Evolutionary conservation across 371 early-diverging fungal species (phyloP), one percentile per base, ranked within the genome.

Genomic region (Apophysomyces ossiformis): DNA sequence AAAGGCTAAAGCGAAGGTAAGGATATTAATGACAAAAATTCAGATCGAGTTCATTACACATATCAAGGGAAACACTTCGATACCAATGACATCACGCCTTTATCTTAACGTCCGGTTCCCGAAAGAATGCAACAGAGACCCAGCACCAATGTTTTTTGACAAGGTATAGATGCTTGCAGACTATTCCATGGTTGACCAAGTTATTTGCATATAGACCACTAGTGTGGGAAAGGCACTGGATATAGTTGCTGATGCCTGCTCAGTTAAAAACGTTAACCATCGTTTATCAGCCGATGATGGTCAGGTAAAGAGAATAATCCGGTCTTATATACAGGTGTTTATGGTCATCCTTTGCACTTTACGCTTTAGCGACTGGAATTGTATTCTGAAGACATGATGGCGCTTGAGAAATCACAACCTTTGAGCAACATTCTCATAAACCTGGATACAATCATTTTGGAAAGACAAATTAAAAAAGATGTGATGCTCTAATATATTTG

Each of bases 1-100:
- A 11, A 78, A 73, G 60, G 65, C 72, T 12, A 71, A 73, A 37
- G 78, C 78, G 16, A 78, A 78, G 47, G 64, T 63, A 57, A 36
- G 8, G 9, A 9, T 7, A 26, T 16, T 16, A 8, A 46, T 47
- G 4, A 15, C 13, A 9, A 12, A 15, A 9, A 35, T 21, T 26
- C 32, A 46, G 11, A 36, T 35, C 4, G 15, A 21, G 13, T 50
- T 7, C 21, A 61, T 54, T 16, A 39, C 47, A 16, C 21, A 36
- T 16, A 38, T 35, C 1, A 13, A 63, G 64, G 78, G 78, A 1
- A 32, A 16, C 21, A n/a, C 65, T 5, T 69, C 70, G 16, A 60
- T 78, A 1, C 76, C 78, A 0, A 37, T 60, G 7, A 8, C 60
- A 6, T 71, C 70, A 5, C 68, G 78, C 9, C 59, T 78, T 0